phyloP scores from a whole-genome alignment of 2,329 filamentous ascomycete genomes.

The Chaetomiaceae sp. region DNA sequence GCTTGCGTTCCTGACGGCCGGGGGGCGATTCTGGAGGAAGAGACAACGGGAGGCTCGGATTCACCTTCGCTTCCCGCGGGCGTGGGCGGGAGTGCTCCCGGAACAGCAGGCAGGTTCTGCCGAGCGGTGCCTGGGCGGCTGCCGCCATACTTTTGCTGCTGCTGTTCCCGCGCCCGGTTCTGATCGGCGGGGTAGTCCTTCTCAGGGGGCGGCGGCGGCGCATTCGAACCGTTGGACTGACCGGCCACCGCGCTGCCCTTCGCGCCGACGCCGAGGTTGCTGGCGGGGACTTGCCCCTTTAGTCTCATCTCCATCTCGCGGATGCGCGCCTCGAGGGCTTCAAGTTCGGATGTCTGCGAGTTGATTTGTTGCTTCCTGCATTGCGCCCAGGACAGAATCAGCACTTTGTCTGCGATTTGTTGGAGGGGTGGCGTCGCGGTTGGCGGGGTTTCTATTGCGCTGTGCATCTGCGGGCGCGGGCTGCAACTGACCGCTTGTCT shows the following conservation, averaged over 20 bases:
- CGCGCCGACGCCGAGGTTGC: not conserved
- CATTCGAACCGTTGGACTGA: slow-evolving; percentile 25
- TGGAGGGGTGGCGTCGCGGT: slow-evolving; percentile 10
- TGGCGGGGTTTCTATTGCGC: slow-evolving; percentile 3
- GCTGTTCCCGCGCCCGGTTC: slow-evolving; percentile 21
- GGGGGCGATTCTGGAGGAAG: slow-evolving; percentile 12
- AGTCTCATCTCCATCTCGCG: slow-evolving; percentile 81
- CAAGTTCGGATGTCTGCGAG: slow-evolving; percentile 72
- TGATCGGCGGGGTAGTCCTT: slow-evolving; percentile 29
- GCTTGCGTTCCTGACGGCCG: slow-evolving; percentile 6
- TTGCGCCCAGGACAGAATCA: slow-evolving; percentile 36
- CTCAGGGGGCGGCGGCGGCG: slow-evolving; percentile 25
- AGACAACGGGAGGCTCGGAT: slow-evolving; percentile 41
- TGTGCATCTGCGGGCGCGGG: slow-evolving; percentile 8
- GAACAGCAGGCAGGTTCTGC: slow-evolving; percentile 47
- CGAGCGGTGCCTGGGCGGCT: slow-evolving; percentile 53
- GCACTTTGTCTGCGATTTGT: not conserved
- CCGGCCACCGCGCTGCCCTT: slow-evolving; percentile 27
- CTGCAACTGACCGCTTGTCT: slow-evolving; percentile 67
- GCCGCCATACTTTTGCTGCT: slow-evolving; percentile 36
- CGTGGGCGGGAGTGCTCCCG: slow-evolving; percentile 57
- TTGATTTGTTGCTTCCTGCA: slow-evolving; percentile 74
- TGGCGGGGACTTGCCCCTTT: slow-evolving; percentile 35
- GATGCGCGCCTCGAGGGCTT: slow-evolving; percentile 78
- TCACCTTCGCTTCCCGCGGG: slow-evolving; percentile 61